Conservation (phyloP, 2,329 filamentous ascomycete genomes). For the Xylaria polymorpha region DNA sequence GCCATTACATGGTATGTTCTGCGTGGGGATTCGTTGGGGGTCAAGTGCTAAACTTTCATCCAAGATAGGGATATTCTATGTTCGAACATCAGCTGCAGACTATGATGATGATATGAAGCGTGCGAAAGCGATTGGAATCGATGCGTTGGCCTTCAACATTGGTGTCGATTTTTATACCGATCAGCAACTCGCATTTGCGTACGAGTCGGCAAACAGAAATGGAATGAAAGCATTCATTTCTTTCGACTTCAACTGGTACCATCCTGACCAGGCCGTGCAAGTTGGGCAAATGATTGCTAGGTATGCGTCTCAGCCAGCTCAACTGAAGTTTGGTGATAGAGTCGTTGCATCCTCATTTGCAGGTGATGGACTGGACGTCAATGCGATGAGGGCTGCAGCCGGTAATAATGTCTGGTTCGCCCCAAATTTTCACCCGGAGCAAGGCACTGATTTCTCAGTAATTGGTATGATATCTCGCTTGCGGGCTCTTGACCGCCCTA, state of each 20-base stretch:
- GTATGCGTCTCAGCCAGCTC: constrained; percentile 57
- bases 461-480: constrained; percentile 19
- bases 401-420: constrained; percentile 60
- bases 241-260: constrained; percentile 66
- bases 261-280: constrained; percentile 50
- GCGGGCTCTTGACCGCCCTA: neutral
- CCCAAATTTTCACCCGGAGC: constrained; percentile 61
- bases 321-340: constrained; percentile 62
- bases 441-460: constrained; percentile 50
- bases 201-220: constrained; percentile 59
- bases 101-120: constrained; percentile 61
- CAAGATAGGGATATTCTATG: constrained; percentile 59
- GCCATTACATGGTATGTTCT: constrained; percentile 32
- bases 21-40: too few species aligned
- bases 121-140: constrained; percentile 55
- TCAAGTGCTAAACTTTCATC: constrained; percentile 1
- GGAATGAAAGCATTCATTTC: constrained; percentile 67
- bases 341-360: constrained; percentile 66
- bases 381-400: constrained; percentile 56
- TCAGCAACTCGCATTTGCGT: constrained; percentile 60
- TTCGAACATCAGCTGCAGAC: constrained; percentile 56
- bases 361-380: constrained; percentile 59
- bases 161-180: constrained; percentile 58
- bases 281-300: constrained; percentile 60
- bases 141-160: constrained; percentile 59